Evolutionary conservation across 139 green algal species (phyloP).

Genomic region (Chlamydomonas schloesseri): DNA sequence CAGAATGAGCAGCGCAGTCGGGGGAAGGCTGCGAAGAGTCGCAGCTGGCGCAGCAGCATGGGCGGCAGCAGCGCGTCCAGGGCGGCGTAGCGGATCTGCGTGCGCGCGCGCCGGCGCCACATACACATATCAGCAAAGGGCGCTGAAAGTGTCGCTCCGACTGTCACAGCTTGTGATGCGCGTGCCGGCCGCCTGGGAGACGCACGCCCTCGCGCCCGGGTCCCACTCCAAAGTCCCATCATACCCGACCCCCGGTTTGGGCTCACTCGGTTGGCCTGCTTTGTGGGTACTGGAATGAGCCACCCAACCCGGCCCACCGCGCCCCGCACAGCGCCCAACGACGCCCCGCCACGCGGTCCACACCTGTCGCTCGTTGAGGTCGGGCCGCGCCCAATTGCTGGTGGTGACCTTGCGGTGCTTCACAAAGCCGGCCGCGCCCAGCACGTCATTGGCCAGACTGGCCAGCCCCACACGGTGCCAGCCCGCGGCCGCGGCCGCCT

Average conservation of each 20-base stretch:
- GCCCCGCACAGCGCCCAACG: no score
- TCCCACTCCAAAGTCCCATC: no score
- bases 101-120: no score
- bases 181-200: no score
- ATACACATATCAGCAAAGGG: no score
- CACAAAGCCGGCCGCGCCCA: neutral
- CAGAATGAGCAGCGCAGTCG: conserved; percentile 13
- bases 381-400: conserved; percentile 17
- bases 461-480: conserved; percentile 14
- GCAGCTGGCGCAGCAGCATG: conserved; percentile 20
- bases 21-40: conserved; percentile 9
- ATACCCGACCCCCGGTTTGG: no score
- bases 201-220: no score
- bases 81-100: conserved; percentile 27
- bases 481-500: conserved; percentile 13
- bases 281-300: no score
- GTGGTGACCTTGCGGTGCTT: neutral
- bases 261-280: no score
- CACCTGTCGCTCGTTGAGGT: neutral
- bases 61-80: conserved; percentile 29
- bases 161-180: no score
- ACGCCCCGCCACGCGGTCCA: neutral
- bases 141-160: no score
- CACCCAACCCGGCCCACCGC: no score
- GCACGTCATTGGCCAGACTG: conserved; percentile 3